A percentile compares a stretch with the other conserved stretches of the same genome.
These are phyloP conservation scores for Saccharomyces paradoxus DNA, from an alignment of 805 yeast species.

Conservation along the genomic window DNA sequence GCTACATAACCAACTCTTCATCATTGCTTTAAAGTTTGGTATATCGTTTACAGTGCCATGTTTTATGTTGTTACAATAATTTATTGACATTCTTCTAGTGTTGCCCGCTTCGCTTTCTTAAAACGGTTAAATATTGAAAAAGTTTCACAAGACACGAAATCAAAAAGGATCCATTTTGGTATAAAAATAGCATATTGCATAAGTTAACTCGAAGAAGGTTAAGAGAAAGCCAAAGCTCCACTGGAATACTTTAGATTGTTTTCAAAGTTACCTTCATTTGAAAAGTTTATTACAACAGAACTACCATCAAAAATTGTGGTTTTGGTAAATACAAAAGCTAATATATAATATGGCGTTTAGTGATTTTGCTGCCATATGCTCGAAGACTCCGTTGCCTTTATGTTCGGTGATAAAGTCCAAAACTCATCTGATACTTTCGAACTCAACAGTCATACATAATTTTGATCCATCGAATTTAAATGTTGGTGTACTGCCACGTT, in stretches of 20 bases:
- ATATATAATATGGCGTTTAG: conserved; percentile 20
- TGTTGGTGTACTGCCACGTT: conserved; percentile 62
- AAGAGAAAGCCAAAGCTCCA: neutral
- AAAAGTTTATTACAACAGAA: neutral
- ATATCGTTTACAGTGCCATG: neutral
- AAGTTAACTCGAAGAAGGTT: neutral
- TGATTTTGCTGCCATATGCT: conserved; percentile 42
- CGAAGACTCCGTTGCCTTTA: conserved; percentile 63
- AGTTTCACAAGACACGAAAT: neutral
- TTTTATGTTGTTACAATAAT: neutral
- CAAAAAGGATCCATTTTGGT: neutral
- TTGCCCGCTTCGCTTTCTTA: neutral
- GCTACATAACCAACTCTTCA: neutral
- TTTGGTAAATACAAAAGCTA: neutral
- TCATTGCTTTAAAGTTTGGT: neutral
- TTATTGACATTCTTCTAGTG: neutral
- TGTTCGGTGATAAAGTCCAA: conserved; percentile 66
- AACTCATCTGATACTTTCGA: conserved; percentile 22
- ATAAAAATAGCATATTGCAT: neutral
- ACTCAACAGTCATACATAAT: conserved; percentile 16
- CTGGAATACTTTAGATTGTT: neutral
- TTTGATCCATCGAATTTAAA: conserved; percentile 28
- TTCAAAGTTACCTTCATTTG: neutral
- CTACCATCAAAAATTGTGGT: neutral
- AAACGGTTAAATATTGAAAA: neutral